Conservation (phyloP, 1,139 yeast genomes). For the Suhomyces wounanorum region DNA sequence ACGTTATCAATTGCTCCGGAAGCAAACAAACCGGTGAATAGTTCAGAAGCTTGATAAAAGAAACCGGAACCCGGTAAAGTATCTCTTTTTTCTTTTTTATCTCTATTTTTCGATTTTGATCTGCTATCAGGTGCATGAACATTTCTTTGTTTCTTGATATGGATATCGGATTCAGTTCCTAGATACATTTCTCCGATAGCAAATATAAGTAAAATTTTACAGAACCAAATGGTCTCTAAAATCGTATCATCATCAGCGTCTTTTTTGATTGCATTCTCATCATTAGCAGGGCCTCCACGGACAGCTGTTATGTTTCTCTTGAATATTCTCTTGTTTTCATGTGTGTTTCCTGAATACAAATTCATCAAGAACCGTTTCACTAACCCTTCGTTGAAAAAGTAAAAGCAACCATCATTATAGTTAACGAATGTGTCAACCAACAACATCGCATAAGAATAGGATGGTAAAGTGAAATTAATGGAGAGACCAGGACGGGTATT, state of each 20-base stretch:
- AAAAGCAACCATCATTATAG: conserved; percentile 83
- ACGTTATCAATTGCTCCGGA: conserved; percentile 78
- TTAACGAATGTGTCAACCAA: conserved; percentile 75
- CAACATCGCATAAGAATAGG: conserved; percentile 74
- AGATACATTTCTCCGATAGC: conserved; percentile 86
- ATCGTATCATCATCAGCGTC: conserved; percentile 58
- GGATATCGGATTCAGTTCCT: conserved; percentile 61
- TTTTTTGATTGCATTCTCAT: conserved; percentile 46
- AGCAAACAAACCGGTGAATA: conserved; percentile 73
- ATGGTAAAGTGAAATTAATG: conserved; percentile 70
- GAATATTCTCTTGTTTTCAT: conserved; percentile 43
- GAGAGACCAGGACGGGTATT: conserved; percentile 67
- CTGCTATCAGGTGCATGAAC: conserved; percentile 14
- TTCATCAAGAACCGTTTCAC: conserved; percentile 66
- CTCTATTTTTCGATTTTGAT: conserved; percentile 13
- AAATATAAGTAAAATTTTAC: conserved; percentile 71
- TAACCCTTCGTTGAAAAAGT: conserved; percentile 80
- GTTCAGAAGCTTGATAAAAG: conserved; percentile 72
- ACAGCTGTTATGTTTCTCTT: conserved; percentile 36
- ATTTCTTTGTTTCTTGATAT: conserved; percentile 24
- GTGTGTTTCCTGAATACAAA: conserved; percentile 52
- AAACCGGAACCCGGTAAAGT: conserved; percentile 76
- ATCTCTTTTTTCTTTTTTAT: conserved; percentile 17
- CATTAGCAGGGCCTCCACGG: conserved; percentile 34
- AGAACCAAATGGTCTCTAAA: conserved; percentile 77